These are phyloP conservation scores for Penicillium paneum DNA, from an alignment of 2,329 filamentous ascomycete species.

Conservation along the genomic window DNA sequence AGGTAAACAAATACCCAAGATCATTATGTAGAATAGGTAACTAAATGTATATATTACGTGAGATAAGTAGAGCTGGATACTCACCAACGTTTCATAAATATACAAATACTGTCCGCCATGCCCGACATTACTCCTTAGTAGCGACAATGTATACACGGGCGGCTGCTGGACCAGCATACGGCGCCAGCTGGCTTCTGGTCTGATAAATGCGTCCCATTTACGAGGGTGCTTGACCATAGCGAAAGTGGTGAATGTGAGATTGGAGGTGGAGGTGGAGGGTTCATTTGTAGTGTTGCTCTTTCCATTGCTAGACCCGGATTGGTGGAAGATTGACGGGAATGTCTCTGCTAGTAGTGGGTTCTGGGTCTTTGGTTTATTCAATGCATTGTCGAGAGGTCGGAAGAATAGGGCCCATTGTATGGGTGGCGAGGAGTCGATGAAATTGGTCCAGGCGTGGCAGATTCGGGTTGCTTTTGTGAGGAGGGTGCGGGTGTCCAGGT, in stretches of 20 bases:
- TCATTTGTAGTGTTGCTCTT: neutral
- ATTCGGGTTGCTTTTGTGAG: slow-evolving; percentile 4
- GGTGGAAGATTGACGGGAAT: slow-evolving; percentile 1
- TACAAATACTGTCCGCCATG: slow-evolving; percentile 1
- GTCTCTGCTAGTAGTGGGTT: slow-evolving; percentile 1
- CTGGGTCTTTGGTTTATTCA: neutral
- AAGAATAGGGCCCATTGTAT: slow-evolving; percentile 6
- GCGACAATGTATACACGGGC: neutral
- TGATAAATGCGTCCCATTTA: neutral
- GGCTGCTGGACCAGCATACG: slow-evolving; percentile 7
- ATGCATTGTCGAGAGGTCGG: neutral
- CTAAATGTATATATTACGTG: neutral
- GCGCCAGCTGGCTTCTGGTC: slow-evolving; percentile 5
- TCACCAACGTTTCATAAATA: slow-evolving; percentile 1
- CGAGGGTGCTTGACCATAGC: neutral
- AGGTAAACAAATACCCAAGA: neutral
- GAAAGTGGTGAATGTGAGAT: neutral
- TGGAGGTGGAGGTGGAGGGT: no score
- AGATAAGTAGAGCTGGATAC: neutral
- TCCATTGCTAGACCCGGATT: neutral
- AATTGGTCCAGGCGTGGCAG: neutral
- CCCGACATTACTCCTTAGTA: neutral
- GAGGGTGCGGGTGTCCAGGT: slow-evolving; percentile 6
- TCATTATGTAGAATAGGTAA: neutral
- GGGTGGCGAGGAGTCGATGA: neutral